Base-by-base conservation (phyloP, 192 early-diverging fungal genomes). In the Linnemannia zychae region DNA sequence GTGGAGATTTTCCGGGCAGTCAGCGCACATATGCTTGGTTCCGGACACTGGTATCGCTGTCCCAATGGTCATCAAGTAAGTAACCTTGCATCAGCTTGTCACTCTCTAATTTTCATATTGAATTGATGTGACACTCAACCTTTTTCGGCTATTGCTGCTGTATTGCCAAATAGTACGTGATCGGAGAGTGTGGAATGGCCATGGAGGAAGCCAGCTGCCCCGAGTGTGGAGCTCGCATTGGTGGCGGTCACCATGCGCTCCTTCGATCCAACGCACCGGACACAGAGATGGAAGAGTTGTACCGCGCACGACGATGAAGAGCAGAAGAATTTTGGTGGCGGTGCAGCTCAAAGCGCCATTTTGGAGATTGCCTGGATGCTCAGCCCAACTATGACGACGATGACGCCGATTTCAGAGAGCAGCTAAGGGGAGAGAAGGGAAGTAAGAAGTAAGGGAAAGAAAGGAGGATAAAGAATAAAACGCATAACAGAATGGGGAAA, bases 21-120 rank as follows among this genome's bases (percentile, higher is more conserved):
- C 72, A 33, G 38, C 0, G 49, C 46, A 20, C 72, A 77, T 1
- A n/a, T 89, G 13, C 12, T 60, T 0, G 88, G 73, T 38, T 47
- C 71, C 0, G 89, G 89, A n/a, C 89, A 88, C 66, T 91, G 90
- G 90, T 90, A 87, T 46, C 71, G 50, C 0, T 91, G 90, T 71
- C 84, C 80, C 2, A 91, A 90, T 53, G 86, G 86, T 3, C 90
- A 91, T 44, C 18, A 80, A 2, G 86, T 87, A 87, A 87, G 80
- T 71, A n/a, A n/a, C n/a, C n/a, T n/a, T 36, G 12, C 9, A 49
- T 6, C 22, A 24, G 11, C 13, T 18, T 48, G 40, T 5, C 12
- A 63, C 2, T 63, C 2, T 68, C 22, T 47, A 1, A 33, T 12
- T 48, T 48, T 36, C 48, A 34, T 47, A 9, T 20, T 37, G 40